Conservation (phyloP, 106 monocot species). For the Phalaenopsis equestris region DNA sequence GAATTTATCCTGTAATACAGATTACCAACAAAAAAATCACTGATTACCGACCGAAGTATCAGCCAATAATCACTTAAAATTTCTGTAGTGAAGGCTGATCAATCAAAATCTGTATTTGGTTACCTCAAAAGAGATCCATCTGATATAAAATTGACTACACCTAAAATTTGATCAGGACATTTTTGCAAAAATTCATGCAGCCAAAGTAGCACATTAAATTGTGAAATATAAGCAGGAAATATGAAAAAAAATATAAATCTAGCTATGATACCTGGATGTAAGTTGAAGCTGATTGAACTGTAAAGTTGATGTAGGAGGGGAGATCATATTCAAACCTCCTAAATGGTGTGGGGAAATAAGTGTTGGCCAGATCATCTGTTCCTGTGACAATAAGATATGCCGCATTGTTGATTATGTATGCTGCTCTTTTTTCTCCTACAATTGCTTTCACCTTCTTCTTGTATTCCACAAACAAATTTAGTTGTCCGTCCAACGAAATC, state of each 20-base stretch:
- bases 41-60: too few relatives aligned
- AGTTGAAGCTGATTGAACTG: constrained; percentile 20
- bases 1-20: too few relatives aligned
- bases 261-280: constrained; percentile 31
- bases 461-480: constrained; percentile 42
- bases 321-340: constrained; percentile 29
- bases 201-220: neutral
- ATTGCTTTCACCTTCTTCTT: constrained; percentile 31
- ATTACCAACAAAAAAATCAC: too few relatives aligned
- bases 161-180: too few relatives aligned
- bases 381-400: constrained; percentile 32
- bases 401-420: constrained; percentile 17
- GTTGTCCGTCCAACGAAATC: constrained; percentile 15
- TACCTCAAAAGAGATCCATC: too few relatives aligned
- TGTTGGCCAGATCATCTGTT: constrained; percentile 60
- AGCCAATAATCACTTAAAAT: too few relatives aligned
- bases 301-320: constrained; percentile 38
- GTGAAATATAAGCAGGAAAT: neutral
- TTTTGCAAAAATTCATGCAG: too few relatives aligned
- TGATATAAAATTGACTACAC: too few relatives aligned
- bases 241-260: neutral
- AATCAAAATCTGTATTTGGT: too few relatives aligned
- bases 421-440: constrained; percentile 27
- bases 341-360: constrained; percentile 45
- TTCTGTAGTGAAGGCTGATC: too few relatives aligned